These are phyloP conservation scores for Chrysoporthe cubensis DNA, from an alignment of 2,329 filamentous ascomycete genomes.

Conservation along the genomic window DNA sequence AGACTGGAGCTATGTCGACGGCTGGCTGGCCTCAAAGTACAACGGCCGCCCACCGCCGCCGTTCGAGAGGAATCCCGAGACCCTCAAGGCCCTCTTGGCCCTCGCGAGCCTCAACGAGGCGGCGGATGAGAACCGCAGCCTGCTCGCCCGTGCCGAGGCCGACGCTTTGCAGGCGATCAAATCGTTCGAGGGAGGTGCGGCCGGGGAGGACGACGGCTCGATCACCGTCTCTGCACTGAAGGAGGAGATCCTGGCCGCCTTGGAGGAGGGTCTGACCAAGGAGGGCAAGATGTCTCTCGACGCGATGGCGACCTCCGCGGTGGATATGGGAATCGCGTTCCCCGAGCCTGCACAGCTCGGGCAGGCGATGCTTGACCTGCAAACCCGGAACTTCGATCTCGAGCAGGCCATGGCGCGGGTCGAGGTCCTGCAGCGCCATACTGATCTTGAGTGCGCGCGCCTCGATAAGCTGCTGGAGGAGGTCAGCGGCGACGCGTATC, in stretches of 20 bases:
- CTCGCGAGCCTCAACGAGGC: constrained; percentile 77
- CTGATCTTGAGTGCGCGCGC: constrained; percentile 54
- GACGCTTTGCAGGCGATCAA: constrained; percentile 59
- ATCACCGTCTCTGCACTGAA: constrained; percentile 34
- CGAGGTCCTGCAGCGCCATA: constrained; percentile 57
- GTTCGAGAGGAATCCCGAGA: constrained; percentile 88
- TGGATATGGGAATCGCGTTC: constrained; percentile 53
- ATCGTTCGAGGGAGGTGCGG: constrained; percentile 27
- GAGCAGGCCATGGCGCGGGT: constrained; percentile 61
- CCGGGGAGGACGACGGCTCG: constrained; percentile 40
- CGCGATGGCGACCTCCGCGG: constrained; percentile 57
- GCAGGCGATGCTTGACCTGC: constrained; percentile 57
- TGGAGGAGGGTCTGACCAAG: constrained; percentile 58
- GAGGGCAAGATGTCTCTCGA: constrained; percentile 62
- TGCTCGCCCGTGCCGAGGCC: constrained; percentile 62
- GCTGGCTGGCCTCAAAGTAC: constrained; percentile 77
- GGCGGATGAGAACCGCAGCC: constrained; percentile 70
- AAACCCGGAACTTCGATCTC: constrained; percentile 55
- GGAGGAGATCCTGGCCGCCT: constrained; percentile 52
- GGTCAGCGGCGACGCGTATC: constrained; percentile 52
- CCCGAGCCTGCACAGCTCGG: constrained; percentile 55
- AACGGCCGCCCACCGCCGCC: constrained; percentile 64
- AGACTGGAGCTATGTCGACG: constrained; percentile 88
- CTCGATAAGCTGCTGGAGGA: constrained; percentile 46
- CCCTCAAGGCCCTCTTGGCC: constrained; percentile 73